Evolutionary conservation across 2,329 filamentous ascomycete genomes (phyloP).

Genomic region (Penicillium concentricum): DNA sequence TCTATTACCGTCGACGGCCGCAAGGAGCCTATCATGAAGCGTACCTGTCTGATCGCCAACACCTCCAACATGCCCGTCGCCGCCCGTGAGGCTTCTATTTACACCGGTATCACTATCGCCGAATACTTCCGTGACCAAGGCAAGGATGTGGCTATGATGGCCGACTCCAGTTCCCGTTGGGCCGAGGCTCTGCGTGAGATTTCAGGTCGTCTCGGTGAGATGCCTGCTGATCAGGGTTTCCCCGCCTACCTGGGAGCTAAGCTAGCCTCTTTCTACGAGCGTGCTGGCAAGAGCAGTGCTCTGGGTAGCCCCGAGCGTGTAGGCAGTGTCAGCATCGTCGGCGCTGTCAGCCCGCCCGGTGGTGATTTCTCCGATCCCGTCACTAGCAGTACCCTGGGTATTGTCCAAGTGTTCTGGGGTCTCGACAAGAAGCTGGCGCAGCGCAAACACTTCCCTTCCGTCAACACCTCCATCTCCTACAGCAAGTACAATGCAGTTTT

Average conservation of each 20-base stretch:
- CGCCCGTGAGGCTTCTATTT: constrained; percentile 96
- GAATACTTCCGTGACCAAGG: constrained; percentile 98
- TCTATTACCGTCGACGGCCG: constrained; percentile 91
- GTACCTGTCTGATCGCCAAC: constrained; percentile 96
- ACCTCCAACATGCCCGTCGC: constrained; percentile 99
- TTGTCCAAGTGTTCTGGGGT: constrained; percentile 99
- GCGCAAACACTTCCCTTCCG: constrained; percentile 97
- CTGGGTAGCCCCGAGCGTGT: constrained; percentile 85
- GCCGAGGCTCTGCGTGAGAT: constrained; percentile 98
- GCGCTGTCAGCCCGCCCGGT: constrained; percentile 93
- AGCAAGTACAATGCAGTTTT: constrained; percentile 90
- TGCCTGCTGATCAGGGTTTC: constrained; percentile 99
- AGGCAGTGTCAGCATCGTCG: constrained; percentile 96
- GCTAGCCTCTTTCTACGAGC: constrained; percentile 98
- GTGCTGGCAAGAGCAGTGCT: constrained; percentile 81
- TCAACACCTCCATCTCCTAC: constrained; percentile 94
- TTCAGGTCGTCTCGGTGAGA: constrained; percentile 97
- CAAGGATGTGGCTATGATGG: constrained; percentile 99
- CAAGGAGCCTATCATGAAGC: constrained; percentile 99
- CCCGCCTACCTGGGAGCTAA: constrained; percentile 95
- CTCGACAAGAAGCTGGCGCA: constrained; percentile 99
- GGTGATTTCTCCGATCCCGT: constrained; percentile 99
- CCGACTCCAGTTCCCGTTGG: constrained; percentile 96
- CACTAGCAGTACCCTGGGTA: constrained; percentile 87
- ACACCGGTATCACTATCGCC: constrained; percentile 90